Conservation (phyloP, 148 eudicot species). For the Heliamphora exappendiculata region DNA sequence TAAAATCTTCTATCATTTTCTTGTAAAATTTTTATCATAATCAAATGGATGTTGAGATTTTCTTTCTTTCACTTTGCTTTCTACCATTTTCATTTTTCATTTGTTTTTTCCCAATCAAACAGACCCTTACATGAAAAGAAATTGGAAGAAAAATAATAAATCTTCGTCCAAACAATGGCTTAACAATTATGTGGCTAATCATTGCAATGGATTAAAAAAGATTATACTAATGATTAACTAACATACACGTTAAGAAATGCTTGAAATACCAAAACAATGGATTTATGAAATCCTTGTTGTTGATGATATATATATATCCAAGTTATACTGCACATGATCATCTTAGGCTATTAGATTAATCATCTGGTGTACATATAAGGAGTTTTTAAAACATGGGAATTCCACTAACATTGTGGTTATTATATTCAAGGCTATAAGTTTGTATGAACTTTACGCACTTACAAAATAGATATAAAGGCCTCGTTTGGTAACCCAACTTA, state of each 20-base stretch:
- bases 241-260: neutral
- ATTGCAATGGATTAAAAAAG: neutral
- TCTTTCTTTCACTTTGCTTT: no score
- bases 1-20: no score
- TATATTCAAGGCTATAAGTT: neutral
- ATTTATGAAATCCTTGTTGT: neutral
- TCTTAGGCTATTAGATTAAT: neutral
- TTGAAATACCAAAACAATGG: neutral
- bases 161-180: neutral
- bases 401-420: neutral
- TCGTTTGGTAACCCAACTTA: no score
- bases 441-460: neutral
- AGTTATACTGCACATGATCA: neutral
- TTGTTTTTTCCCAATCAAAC: neutral
- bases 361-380: neutral
- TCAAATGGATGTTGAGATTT: no score
- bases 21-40: no score
- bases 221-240: neutral
- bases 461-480: no score
- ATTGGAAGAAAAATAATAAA: no score
- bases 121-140: no score
- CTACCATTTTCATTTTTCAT: no score
- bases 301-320: neutral
- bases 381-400: neutral
- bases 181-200: neutral